phyloP scores from a whole-genome alignment of 345 rosid genomes.

The Raphanus raphanistrum region DNA sequence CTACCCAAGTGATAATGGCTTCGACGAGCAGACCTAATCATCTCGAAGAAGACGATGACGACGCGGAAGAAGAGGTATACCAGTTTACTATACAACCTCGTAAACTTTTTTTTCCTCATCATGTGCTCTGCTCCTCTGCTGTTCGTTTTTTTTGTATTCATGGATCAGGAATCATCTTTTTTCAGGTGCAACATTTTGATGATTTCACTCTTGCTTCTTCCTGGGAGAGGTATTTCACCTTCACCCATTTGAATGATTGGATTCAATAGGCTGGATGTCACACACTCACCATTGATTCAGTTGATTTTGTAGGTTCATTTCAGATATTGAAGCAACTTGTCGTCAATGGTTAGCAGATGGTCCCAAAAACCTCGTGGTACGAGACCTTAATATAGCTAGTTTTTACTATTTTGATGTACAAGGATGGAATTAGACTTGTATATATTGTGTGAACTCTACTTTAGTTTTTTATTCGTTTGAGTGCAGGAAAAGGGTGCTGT shows the following conservation, averaged over 20 bases:
- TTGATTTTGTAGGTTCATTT: constrained; percentile 66
- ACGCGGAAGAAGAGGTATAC: constrained; percentile 47
- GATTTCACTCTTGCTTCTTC: constrained; percentile 98
- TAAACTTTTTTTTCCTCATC: background rate
- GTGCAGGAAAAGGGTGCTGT: constrained; percentile 82
- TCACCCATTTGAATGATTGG: constrained; percentile 19
- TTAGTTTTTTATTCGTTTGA: constrained; percentile 27
- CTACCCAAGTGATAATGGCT: constrained; percentile 49
- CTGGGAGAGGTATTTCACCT: constrained; percentile 77
- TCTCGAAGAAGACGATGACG: constrained; percentile 51
- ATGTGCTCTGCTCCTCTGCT: constrained; percentile 6
- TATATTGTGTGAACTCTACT: background rate
- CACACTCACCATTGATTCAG: constrained; percentile 8
- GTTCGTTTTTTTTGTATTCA: constrained; percentile 10
- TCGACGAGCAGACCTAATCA: constrained; percentile 51
- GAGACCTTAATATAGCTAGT: background rate
- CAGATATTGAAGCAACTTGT: constrained; percentile 90
- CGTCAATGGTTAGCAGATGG: constrained; percentile 94
- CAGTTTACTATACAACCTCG: background rate
- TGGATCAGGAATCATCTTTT: constrained; percentile 1
- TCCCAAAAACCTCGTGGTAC: constrained; percentile 77
- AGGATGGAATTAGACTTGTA: background rate
- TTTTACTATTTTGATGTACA: background rate
- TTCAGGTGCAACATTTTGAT: constrained; percentile 82
- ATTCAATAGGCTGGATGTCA: constrained; percentile 4